phyloP scores from a whole-genome alignment of 2,329 filamentous ascomycete genomes.

The Mariannaea sp. region DNA sequence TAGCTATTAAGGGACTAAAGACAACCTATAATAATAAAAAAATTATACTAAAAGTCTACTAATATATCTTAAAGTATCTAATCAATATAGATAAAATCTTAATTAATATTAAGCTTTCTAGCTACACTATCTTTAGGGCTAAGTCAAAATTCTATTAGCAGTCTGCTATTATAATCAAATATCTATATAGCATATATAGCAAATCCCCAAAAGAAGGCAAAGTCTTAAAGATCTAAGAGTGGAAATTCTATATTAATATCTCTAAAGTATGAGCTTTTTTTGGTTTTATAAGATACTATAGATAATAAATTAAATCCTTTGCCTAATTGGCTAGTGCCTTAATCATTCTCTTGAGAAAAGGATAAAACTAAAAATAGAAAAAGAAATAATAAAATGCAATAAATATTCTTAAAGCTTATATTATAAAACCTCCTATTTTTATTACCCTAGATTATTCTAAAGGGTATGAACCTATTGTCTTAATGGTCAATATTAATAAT shows the following conservation, averaged over 20 bases:
- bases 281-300: not conserved
- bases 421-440: not conserved
- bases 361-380: not conserved
- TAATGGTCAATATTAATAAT: not conserved
- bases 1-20: not conserved
- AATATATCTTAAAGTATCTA: constrained; percentile 2
- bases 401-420: not conserved
- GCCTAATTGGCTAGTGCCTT: not conserved
- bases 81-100: not conserved
- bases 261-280: not conserved
- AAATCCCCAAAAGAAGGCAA: not conserved
- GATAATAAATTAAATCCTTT: not conserved
- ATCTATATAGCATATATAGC: not conserved
- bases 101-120: not conserved
- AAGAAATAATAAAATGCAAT: not conserved
- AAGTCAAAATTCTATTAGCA: not conserved
- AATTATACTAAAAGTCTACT: not conserved
- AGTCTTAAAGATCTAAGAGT: not conserved
- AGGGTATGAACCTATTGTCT: not conserved
- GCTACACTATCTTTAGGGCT: not conserved
- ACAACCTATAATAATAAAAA: not conserved
- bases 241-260: not conserved
- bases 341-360: not conserved
- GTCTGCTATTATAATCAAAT: not conserved
- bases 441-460: not conserved